phyloP scores from a whole-genome alignment of 768 basidiomycete genomes.

The Suillus americanus region DNA sequence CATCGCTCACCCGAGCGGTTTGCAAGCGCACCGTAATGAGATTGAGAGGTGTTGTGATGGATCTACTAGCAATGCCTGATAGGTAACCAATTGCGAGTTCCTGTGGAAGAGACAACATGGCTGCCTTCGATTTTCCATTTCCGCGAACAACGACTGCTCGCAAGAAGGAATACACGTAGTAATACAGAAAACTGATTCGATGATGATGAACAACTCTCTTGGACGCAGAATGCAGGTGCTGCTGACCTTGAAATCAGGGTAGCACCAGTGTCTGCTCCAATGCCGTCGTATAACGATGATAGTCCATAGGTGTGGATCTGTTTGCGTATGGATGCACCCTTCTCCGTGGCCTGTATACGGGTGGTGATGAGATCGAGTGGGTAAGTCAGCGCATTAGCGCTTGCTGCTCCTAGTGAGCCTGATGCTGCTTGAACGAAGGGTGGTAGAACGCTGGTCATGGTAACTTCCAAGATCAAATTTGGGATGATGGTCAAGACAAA shows the following conservation, averaged over 20 bases:
- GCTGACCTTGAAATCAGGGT: constrained; percentile 54
- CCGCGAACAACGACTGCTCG: constrained; percentile 40
- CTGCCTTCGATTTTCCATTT: constrained; percentile 24
- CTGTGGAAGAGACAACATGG: constrained; percentile 33
- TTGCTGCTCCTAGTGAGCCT: constrained; percentile 54
- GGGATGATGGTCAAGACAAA: neutral
- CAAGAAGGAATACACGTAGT: constrained; percentile 56
- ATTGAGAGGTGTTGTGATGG: constrained; percentile 53
- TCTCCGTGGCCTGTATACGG: constrained; percentile 37
- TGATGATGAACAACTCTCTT: neutral
- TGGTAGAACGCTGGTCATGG: constrained; percentile 59
- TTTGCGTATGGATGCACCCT: constrained; percentile 5
- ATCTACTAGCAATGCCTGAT: constrained; percentile 55
- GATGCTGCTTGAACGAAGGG: constrained; percentile 60
- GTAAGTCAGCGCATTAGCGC: constrained; percentile 53
- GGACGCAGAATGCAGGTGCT: constrained; percentile 10
- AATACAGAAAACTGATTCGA: constrained; percentile 54
- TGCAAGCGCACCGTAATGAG: constrained; percentile 58
- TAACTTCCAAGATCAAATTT: constrained; percentile 2
- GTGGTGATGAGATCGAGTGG: constrained; percentile 62
- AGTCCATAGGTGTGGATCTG: constrained; percentile 41
- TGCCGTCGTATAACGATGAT: constrained; percentile 49
- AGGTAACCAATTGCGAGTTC: constrained; percentile 57
- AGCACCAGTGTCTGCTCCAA: constrained; percentile 51
- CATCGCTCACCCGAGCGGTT: constrained; percentile 37